These are phyloP conservation scores for Entelexis paramagnoliae DNA, from an alignment of 1,139 yeast species.

Conservation along the genomic window DNA sequence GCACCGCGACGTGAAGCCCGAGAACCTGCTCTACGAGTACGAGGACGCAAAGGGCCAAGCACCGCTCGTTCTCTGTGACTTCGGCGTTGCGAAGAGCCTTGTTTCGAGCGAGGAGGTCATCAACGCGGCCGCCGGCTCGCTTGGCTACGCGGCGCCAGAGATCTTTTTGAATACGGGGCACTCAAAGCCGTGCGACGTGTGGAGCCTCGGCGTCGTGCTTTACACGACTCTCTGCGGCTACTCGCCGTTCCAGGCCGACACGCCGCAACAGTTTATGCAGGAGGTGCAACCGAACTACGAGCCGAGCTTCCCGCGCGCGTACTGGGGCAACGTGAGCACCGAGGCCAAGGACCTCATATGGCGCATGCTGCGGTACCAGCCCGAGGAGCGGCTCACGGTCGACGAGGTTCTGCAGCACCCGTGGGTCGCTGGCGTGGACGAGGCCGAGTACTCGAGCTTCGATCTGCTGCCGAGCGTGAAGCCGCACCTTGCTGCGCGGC, in stretches of 20 bases:
- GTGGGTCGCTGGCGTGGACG: slow-evolving; percentile 49
- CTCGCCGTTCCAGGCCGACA: slow-evolving; percentile 83
- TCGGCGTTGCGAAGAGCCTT: slow-evolving; percentile 78
- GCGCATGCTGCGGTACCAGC: slow-evolving; percentile 55
- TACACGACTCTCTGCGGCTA: slow-evolving; percentile 87
- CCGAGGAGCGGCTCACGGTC: slow-evolving; percentile 58
- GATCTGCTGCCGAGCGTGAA: slow-evolving; percentile 65
- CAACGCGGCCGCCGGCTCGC: slow-evolving; percentile 74
- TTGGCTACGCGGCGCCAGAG: slow-evolving; percentile 94
- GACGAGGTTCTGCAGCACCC: slow-evolving; percentile 51
- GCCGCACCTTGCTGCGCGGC: slow-evolving; percentile 73
- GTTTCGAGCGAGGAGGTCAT: slow-evolving; percentile 51
- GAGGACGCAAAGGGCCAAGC: slow-evolving; percentile 41
- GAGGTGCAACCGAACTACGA: slow-evolving; percentile 60
- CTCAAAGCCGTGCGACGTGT: slow-evolving; percentile 84
- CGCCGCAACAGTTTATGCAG: slow-evolving; percentile 63
- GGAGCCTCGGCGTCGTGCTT: slow-evolving; percentile 88
- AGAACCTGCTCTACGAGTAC: slow-evolving; percentile 61
- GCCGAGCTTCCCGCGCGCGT: slow-evolving; percentile 74
- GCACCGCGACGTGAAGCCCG: slow-evolving; percentile 87
- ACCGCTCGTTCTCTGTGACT: slow-evolving; percentile 74
- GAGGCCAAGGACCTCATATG: slow-evolving; percentile 68
- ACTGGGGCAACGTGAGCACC: slow-evolving; percentile 70
- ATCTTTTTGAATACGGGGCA: slow-evolving; percentile 60
- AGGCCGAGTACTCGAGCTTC: slow-evolving; percentile 26